These are phyloP conservation scores for Dunaliella primolecta DNA, from an alignment of 139 green algal genomes.

Conservation along the genomic window DNA sequence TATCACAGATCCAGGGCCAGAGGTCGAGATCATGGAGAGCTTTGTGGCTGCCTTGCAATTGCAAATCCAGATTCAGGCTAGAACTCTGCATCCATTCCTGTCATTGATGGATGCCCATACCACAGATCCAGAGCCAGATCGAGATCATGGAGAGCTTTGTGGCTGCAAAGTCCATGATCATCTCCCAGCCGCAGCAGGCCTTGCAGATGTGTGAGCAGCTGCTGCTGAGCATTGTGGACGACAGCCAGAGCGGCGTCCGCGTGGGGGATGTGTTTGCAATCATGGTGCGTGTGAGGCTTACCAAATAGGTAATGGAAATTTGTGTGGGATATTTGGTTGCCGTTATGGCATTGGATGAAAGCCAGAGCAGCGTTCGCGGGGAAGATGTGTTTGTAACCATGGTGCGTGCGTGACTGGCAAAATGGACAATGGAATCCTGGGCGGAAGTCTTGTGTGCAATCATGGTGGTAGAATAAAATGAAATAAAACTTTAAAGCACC, in stretches of 20 bases:
- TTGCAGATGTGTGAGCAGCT: slow-evolving; percentile 42
- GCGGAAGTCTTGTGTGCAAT: too few species aligned
- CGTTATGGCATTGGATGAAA: too few species aligned
- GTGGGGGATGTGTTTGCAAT: slow-evolving; percentile 57
- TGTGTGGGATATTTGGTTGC: too few species aligned
- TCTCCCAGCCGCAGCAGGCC: slow-evolving; percentile 28
- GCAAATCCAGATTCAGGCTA: too few species aligned
- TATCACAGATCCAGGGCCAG: slow-evolving; percentile 34
- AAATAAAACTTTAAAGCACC: too few species aligned
- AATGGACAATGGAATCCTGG: too few species aligned
- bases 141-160: slow-evolving; percentile 52
- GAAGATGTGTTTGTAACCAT: slow-evolving; percentile 59
- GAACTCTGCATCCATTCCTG: too few species aligned
- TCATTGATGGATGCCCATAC: too few species aligned
- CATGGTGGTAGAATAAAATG: too few species aligned
- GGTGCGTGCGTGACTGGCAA: too few species aligned
- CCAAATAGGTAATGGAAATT: too few species aligned
- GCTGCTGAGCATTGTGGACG: slow-evolving; percentile 30
- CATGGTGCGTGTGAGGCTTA: slow-evolving; percentile 34
- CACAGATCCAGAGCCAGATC: slow-evolving; percentile 40
- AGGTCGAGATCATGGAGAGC: slow-evolving; percentile 44
- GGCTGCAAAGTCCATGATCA: slow-evolving; percentile 31
- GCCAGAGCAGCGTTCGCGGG: slow-evolving; percentile 41
- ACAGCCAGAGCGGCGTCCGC: slow-evolving; percentile 39
- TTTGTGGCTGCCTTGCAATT: slow-evolving; percentile 57